Base-by-base conservation (phyloP, 768 basidiomycete genomes). In the Tremella yokohamensis region DNA sequence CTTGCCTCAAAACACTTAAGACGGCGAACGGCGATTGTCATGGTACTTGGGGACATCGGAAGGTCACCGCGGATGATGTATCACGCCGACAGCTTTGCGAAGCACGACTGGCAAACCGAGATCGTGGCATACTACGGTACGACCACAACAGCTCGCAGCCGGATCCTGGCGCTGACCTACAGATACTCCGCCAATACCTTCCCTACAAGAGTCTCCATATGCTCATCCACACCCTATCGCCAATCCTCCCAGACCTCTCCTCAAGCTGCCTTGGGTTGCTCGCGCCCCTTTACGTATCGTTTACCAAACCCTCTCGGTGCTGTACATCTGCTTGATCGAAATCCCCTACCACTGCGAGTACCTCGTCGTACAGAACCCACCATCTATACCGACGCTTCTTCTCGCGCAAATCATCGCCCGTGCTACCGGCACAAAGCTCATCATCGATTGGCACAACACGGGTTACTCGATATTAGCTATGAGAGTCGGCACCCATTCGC, bases 361-460 rank as follows among this genome's bases (percentile, higher is more conserved):
- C 69, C 84, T 98, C 56, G 76, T 98, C 58, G 89, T 97, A 1
- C 96, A 99, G 90, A 99, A 98, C 70, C 96, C 96, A 24, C 96
- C 96, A 8, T 89, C 88, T 59, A 92, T 99, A 38, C 96, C 96
- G 1, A 93, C 93, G 0, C 83, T 99, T 16, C 85, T 86, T 1
- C 79, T 98, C 18, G 90, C 89, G 2, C 88, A 88, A 81, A 75
- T 91, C 24, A 84, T 86, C 1, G 83, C 83, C 19, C 71, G 79
- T 18, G 67, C 90, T 15, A 82, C 84, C 16, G 86, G 88, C 2
- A 87, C 86, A 64, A 90, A 88, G 67, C 80, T 99, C 64, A 88
- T 99, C 59, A 92, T 99, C 54, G 96, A 99, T 78, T 99, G 96
- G 96, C 96, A 99, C 74, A 99, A 99, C 75, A 83, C 94, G 22